Conservation (phyloP, 306 rosid species). For the Rosa multiflora region DNA sequence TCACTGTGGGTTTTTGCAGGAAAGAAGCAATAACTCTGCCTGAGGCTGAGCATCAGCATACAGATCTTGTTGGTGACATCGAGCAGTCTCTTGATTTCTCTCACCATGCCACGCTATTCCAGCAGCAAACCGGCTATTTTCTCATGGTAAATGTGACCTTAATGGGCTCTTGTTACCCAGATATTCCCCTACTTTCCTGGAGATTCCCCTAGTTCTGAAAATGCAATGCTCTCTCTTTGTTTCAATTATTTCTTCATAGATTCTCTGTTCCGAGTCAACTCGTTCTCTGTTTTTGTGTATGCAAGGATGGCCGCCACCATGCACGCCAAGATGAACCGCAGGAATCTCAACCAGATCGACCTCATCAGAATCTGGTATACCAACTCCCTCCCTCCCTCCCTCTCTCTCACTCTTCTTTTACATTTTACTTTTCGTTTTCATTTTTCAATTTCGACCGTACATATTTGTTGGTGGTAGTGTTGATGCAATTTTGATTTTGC, state of each 20-base stretch:
- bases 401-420: not conserved
- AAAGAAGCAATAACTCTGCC: no score
- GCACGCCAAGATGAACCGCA: conserved; percentile 68
- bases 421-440: not conserved
- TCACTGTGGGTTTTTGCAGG: no score
- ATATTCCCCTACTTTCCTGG: no score
- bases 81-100: no score
- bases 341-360: conserved; percentile 65
- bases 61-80: no score
- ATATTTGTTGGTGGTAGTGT: not conserved
- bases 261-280: not conserved
- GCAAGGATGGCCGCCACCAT: conserved; percentile 58
- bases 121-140: no score
- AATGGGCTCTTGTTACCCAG: no score
- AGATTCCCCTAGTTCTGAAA: not conserved
- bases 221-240: not conserved
- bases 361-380: conserved; percentile 69
- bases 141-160: no score
- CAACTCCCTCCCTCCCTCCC: no score
- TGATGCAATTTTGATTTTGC: conserved; percentile 9
- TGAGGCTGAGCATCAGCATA: no score
- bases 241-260: not conserved
- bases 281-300: not conserved
- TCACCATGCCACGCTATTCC: no score
- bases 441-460: not conserved